Evolutionary conservation across 371 early-diverging fungal species (phyloP).

Genomic region (Mucor saturninus): DNA sequence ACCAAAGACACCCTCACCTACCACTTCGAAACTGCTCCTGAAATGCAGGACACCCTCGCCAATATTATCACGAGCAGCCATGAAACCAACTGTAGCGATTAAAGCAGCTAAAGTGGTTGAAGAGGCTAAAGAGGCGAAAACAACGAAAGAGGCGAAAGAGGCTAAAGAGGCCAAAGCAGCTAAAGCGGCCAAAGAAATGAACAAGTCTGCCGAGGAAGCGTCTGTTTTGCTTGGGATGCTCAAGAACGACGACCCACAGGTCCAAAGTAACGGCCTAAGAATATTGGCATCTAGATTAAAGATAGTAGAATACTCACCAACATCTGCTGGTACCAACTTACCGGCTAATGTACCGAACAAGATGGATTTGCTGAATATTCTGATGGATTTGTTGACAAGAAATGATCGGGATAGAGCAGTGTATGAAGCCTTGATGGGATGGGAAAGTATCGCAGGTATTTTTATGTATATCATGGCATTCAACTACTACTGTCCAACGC

Average conservation of each 20-base stretch:
- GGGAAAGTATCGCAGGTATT: slow-evolving; percentile 40
- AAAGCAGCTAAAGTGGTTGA: too few relatives aligned
- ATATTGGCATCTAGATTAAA: slow-evolving; percentile 18
- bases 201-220: not conserved
- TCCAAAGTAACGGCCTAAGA: slow-evolving; percentile 24
- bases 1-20: not conserved
- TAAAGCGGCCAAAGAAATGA: slow-evolving; percentile 3
- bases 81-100: too few relatives aligned
- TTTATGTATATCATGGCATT: slow-evolving; percentile 30
- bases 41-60: not conserved
- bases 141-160: too few relatives aligned
- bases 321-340: not conserved
- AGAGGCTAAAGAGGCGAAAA: too few relatives aligned
- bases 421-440: slow-evolving; percentile 36
- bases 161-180: not conserved
- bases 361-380: slow-evolving; percentile 25
- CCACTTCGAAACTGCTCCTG: not conserved
- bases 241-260: slow-evolving; percentile 14
- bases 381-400: slow-evolving; percentile 22
- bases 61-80: not conserved
- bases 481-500: slow-evolving; percentile 29
- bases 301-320: slow-evolving; percentile 1
- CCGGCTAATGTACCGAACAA: slow-evolving; percentile 31
- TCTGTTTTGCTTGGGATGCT: slow-evolving; percentile 21
- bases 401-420: slow-evolving; percentile 6